Evolutionary conservation across 2,329 filamentous ascomycete genomes (phyloP).

Genomic region (Coniochaeta sp.): DNA sequence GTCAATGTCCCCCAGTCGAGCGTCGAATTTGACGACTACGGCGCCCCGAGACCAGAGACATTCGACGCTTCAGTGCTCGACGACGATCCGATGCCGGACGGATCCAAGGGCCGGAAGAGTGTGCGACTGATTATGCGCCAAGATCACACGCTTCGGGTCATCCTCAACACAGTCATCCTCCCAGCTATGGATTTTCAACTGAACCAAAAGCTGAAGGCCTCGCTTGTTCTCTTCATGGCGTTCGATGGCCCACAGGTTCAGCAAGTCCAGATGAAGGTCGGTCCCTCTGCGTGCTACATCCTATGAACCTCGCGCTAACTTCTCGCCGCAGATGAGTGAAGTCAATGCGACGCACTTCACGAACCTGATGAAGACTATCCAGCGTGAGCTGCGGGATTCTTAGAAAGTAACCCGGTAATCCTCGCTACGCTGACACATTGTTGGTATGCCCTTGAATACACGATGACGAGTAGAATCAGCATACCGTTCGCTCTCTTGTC

Average conservation of each 20-base stretch:
- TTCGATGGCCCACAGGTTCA: conserved; percentile 49
- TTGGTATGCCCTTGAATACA: neutral
- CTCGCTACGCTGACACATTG: neutral
- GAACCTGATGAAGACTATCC: conserved; percentile 1
- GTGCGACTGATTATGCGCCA: conserved; percentile 83
- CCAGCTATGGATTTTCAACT: conserved; percentile 75
- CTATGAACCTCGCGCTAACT: conserved; percentile 2
- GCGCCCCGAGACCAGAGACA: conserved; percentile 38
- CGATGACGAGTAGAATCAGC: neutral
- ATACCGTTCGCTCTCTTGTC: neutral
- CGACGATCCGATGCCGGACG: conserved; percentile 28
- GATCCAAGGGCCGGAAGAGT: conserved; percentile 30
- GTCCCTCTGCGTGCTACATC: conserved; percentile 11
- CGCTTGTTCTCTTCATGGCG: conserved; percentile 60
- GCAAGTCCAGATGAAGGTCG: conserved; percentile 55
- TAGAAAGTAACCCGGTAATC: neutral
- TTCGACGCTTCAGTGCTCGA: conserved; percentile 49
- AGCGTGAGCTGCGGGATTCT: neutral
- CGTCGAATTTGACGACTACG: conserved; percentile 47
- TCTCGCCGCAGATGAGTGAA: conserved; percentile 11
- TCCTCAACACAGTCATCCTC: conserved; percentile 77
- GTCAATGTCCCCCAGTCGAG: conserved; percentile 64
- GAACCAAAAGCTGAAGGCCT: conserved; percentile 63
- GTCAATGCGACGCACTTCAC: conserved; percentile 2
- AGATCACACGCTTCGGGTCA: conserved; percentile 78